phyloP scores from a whole-genome alignment of 2,329 filamentous ascomycete species.

The Bipolaris zeicola region DNA sequence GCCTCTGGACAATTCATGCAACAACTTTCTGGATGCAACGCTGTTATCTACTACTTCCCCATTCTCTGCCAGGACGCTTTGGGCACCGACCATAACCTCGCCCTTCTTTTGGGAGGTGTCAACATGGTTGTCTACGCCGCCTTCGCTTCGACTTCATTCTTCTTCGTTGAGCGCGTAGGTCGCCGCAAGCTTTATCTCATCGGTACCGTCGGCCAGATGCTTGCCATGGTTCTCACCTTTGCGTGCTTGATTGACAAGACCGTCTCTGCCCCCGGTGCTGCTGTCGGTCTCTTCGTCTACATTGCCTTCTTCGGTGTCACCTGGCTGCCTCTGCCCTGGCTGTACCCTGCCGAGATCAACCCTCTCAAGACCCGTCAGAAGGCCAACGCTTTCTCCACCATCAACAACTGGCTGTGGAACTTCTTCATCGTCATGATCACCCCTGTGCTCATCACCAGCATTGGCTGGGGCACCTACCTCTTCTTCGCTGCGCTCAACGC shows the following conservation, averaged over 20 bases:
- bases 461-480: conserved; percentile 51
- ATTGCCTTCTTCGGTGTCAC: conserved; percentile 72
- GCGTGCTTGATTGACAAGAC: conserved; percentile 47
- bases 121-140: conserved; percentile 63
- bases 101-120: conserved; percentile 54
- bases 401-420: conserved; percentile 62
- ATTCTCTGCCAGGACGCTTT: conserved; percentile 59
- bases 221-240: conserved; percentile 53
- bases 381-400: conserved; percentile 61
- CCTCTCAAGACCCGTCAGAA: conserved; percentile 62
- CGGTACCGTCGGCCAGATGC: conserved; percentile 57
- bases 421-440: conserved; percentile 53
- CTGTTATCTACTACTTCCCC: conserved; percentile 54
- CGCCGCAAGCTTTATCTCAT: conserved; percentile 52
- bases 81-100: conserved; percentile 51
- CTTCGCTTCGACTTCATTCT: conserved; percentile 66
- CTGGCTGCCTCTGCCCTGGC: conserved; percentile 68
- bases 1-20: conserved; percentile 67
- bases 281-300: conserved; percentile 70
- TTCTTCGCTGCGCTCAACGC: conserved; percentile 61
- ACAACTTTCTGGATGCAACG: conserved; percentile 53
- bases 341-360: conserved; percentile 59
- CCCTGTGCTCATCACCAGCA: conserved; percentile 46
- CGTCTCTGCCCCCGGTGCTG: conserved; percentile 54
- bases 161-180: conserved; percentile 67